Evolutionary conservation across 768 basidiomycete genomes (phyloP).

Genomic region (Paxillus involutus): DNA sequence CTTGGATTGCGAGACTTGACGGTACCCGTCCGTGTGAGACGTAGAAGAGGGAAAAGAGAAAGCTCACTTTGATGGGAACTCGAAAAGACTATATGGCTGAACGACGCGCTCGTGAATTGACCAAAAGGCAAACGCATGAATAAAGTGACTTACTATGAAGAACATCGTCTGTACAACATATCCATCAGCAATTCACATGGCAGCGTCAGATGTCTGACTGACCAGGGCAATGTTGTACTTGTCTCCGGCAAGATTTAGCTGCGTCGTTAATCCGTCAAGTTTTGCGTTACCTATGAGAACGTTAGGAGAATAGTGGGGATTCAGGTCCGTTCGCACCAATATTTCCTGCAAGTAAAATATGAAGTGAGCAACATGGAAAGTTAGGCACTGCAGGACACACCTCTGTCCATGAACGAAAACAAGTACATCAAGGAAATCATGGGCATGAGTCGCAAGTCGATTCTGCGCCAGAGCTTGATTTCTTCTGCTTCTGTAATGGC

Average conservation of each 20-base stretch:
- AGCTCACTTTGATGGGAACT: conserved; percentile 66
- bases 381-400: conserved; percentile 24
- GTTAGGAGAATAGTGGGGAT: background rate
- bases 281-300: conserved; percentile 55
- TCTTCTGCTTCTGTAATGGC: conserved; percentile 45
- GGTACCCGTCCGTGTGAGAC: background rate
- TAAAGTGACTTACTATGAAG: conserved; percentile 52
- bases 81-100: conserved; percentile 42
- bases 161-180: conserved; percentile 56
- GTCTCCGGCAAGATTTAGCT: conserved; percentile 57
- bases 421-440: conserved; percentile 54
- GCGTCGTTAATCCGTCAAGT: conserved; percentile 56
- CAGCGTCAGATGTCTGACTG: background rate
- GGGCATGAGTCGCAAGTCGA: conserved; percentile 36
- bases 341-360: conserved; percentile 44
- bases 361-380: background rate
- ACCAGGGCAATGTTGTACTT: conserved; percentile 70
- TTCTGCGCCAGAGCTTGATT: conserved; percentile 51
- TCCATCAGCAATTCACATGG: background rate
- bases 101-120: background rate
- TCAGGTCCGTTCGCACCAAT: conserved; percentile 36
- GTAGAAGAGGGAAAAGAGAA: background rate
- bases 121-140: background rate
- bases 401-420: conserved; percentile 62
- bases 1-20: conserved; percentile 47